A percentile compares a stretch with the other conserved stretches of the same genome.
Evolutionary conservation across 2,329 filamentous ascomycete genomes (phyloP).

Genomic region (Colletotrichum scovillei): DNA sequence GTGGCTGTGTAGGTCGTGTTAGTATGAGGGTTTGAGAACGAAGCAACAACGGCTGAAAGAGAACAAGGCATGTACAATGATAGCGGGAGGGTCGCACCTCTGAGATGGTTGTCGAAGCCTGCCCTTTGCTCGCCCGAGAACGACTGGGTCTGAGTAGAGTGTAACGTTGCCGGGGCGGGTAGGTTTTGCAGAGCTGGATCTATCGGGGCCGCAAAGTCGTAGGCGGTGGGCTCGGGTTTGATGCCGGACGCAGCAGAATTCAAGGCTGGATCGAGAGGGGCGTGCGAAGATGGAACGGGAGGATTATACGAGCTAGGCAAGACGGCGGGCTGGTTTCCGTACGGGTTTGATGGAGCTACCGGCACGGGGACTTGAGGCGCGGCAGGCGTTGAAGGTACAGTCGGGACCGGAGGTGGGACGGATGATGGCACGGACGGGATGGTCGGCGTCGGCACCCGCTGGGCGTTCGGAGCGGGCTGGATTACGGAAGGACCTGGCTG

Average conservation of each 20-base stretch:
- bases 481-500: constrained; percentile 78
- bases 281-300: constrained; percentile 35
- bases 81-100: constrained; percentile 58
- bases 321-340: constrained; percentile 58
- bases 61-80: constrained; percentile 40
- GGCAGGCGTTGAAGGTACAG: constrained; percentile 36
- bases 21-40: constrained; percentile 50
- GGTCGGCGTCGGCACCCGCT: constrained; percentile 47
- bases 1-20: constrained; percentile 62
- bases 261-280: constrained; percentile 40
- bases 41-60: constrained; percentile 42
- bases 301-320: constrained; percentile 53
- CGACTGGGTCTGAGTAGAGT: constrained; percentile 44
- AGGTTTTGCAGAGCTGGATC: constrained; percentile 72
- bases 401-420: constrained; percentile 39
- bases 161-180: constrained; percentile 42
- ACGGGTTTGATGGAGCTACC: constrained; percentile 48
- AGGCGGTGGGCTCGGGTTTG: constrained; percentile 53
- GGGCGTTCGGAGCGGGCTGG: constrained; percentile 73
- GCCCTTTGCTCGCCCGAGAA: constrained; percentile 39
- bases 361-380: constrained; percentile 41
- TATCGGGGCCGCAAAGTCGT: constrained; percentile 70
- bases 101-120: constrained; percentile 52
- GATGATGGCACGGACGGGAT: constrained; percentile 50
- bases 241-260: constrained; percentile 45